phyloP scores from a whole-genome alignment of 371 early-diverging fungal species.

The Phascolomyces articulosus region DNA sequence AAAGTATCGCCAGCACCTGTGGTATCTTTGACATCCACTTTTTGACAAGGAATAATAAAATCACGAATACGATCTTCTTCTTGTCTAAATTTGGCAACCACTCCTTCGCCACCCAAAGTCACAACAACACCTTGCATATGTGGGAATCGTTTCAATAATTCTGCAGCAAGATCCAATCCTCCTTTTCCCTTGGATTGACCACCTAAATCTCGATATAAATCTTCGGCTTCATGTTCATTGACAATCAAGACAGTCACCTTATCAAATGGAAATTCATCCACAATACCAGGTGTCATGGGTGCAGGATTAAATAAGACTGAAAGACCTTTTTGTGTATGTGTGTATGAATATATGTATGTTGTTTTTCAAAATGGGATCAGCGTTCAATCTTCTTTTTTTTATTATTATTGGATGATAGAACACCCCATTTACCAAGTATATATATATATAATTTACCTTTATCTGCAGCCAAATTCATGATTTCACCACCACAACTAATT shows the following conservation, averaged over 20 bases:
- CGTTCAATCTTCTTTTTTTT: no score
- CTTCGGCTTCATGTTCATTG: slow-evolving; percentile 78
- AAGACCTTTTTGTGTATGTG: slow-evolving; percentile 52
- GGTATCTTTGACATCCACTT: slow-evolving; percentile 65
- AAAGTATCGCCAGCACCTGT: slow-evolving; percentile 88
- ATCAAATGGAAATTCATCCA: slow-evolving; percentile 59
- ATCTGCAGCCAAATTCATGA: slow-evolving; percentile 61
- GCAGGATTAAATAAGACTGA: slow-evolving; percentile 87
- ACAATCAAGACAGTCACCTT: slow-evolving; percentile 77
- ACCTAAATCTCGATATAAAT: slow-evolving; percentile 42
- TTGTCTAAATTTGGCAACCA: slow-evolving; percentile 52
- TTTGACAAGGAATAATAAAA: slow-evolving; percentile 45
- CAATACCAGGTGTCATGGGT: slow-evolving; percentile 68
- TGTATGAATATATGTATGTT: no score
- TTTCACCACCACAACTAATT: slow-evolving; percentile 71
- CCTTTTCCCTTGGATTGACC: slow-evolving; percentile 20
- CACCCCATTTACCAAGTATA: background rate
- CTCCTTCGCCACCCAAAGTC: slow-evolving; percentile 76
- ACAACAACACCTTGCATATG: slow-evolving; percentile 66
- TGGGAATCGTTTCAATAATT: slow-evolving; percentile 40
- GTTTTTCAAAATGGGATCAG: no score
- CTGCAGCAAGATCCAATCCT: slow-evolving; percentile 40
- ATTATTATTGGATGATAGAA: no score
- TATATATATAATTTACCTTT: background rate
- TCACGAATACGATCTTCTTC: slow-evolving; percentile 30